Conservation (phyloP, 1,139 yeast species). For the Schizosaccharomyces versatilis region DNA sequence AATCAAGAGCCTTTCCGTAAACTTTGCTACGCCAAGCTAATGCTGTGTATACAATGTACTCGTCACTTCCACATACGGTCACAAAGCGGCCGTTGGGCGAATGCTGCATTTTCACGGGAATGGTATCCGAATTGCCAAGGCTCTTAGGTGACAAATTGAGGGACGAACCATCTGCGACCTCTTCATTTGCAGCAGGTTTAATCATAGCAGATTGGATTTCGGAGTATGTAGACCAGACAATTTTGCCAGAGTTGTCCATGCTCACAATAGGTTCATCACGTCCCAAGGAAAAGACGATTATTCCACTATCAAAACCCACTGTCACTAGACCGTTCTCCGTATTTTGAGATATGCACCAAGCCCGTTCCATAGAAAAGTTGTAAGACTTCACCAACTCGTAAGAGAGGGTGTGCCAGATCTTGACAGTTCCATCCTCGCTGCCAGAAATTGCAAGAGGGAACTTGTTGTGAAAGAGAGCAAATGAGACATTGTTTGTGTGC, state of each 20-base stretch:
- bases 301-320: constrained; percentile 88
- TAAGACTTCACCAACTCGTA: constrained; percentile 79
- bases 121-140: constrained; percentile 75
- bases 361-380: constrained; percentile 79
- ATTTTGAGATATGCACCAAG: constrained; percentile 79
- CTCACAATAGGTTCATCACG: constrained; percentile 85
- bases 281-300: constrained; percentile 67
- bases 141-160: constrained; percentile 63
- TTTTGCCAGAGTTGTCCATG: constrained; percentile 79
- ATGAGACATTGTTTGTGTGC: constrained; percentile 80
- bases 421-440: constrained; percentile 76
- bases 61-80: constrained; percentile 95
- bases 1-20: constrained; percentile 74
- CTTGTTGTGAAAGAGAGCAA: constrained; percentile 92
- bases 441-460: constrained; percentile 74
- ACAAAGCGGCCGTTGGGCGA: constrained; percentile 94
- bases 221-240: constrained; percentile 75
- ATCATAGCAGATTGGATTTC: constrained; percentile 73
- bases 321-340: constrained; percentile 64
- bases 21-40: constrained; percentile 94
- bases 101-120: constrained; percentile 67
- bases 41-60: constrained; percentile 84
- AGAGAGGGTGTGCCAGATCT: constrained; percentile 75
- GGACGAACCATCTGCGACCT: constrained; percentile 45
- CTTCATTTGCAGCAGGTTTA: constrained; percentile 24